Evolutionary conservation across 140 eudicot species (phyloP), one percentile per base, ranked within the genome.

Genomic region (Oenanthe javanica): DNA sequence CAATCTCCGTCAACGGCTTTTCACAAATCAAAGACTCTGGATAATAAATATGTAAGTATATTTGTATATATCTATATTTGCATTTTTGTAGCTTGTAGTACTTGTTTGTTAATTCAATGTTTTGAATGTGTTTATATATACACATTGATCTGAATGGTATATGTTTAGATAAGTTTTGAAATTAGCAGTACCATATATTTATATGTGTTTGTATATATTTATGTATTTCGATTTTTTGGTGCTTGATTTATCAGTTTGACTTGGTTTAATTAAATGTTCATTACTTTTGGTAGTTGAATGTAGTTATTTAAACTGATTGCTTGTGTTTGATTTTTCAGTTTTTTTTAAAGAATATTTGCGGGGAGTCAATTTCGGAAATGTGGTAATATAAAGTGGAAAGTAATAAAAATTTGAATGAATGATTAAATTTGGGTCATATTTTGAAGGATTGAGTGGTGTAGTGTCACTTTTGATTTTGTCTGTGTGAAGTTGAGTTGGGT

Each of bases 21-120:
- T 67, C 92, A 89, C 82, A 92, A 92, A 86, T 84, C 93, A 46
- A 94, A 90, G 84, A 94, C 99, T 54, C 95, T 94, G 76, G 97
- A 92, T 86, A 89, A 92, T 82, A 94, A 92, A 94, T 94, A 69
- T 70, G 75, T 70, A 70, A 38, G 47, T 67, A 15, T 81, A 49
- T 43, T 2, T 42, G 5, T 42, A 42, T 2, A 42, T 42, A 42
- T 42, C 4, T 42, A 42, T 42, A 31, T 4, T 42, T 42, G 43
- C 50, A 7, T 43, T 47, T 2, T 2, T 42, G 61, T 54, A 54
- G 5, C 79, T 75, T 36, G 12, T 43, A 71, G 49, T 14, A 14
- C 19, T 18, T 23, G 25, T 36, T 40, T 40, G 76, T 40, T 16
- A 40, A 6, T 15, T 40, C 11, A 40, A 7, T 10, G 14, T 16